Evolutionary conservation across 2,329 filamentous ascomycete genomes (phyloP).

Genomic region (Trichoderma sp.): DNA sequence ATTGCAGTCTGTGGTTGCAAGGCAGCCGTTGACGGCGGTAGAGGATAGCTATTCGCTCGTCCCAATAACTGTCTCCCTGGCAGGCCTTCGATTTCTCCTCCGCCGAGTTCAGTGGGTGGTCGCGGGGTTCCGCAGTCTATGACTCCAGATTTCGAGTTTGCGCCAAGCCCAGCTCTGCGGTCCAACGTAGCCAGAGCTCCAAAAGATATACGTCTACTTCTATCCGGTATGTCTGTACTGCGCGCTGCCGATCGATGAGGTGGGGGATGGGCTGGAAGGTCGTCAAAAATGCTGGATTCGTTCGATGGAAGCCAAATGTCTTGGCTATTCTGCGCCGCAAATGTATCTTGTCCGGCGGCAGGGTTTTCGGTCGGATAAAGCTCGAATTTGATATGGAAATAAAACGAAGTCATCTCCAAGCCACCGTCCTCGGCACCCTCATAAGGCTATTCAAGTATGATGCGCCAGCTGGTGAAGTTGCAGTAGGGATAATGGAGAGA

Average conservation of each 20-base stretch:
- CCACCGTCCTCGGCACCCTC: not conserved
- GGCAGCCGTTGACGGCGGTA: conserved; percentile 43
- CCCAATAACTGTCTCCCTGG: conserved; percentile 43
- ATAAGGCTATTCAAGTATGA: not conserved
- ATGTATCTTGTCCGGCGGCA: conserved; percentile 17
- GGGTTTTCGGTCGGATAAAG: conserved; percentile 53
- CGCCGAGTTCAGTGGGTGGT: conserved; percentile 33
- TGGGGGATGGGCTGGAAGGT: conserved; percentile 51
- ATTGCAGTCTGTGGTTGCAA: conserved; percentile 50
- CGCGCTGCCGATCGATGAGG: conserved; percentile 22
- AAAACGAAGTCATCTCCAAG: conserved; percentile 56
- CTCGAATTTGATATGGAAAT: conserved; percentile 66
- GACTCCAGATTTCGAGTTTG: conserved; percentile 32
- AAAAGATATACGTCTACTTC: conserved; percentile 23
- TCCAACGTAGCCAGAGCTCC: conserved; percentile 2
- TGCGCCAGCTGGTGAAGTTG: not conserved
- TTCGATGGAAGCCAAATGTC: conserved; percentile 51
- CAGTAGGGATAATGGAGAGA: not conserved
- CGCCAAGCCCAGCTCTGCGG: not conserved
- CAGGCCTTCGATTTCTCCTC: conserved; percentile 39
- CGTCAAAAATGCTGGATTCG: conserved; percentile 53
- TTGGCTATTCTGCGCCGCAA: conserved; percentile 20
- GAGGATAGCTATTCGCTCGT: conserved; percentile 42
- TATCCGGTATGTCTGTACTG: not conserved
- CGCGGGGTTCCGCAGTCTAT: conserved; percentile 52